Evolutionary conservation across 116 monocot genomes (phyloP).

Genomic region (Cymodocea nodosa): DNA sequence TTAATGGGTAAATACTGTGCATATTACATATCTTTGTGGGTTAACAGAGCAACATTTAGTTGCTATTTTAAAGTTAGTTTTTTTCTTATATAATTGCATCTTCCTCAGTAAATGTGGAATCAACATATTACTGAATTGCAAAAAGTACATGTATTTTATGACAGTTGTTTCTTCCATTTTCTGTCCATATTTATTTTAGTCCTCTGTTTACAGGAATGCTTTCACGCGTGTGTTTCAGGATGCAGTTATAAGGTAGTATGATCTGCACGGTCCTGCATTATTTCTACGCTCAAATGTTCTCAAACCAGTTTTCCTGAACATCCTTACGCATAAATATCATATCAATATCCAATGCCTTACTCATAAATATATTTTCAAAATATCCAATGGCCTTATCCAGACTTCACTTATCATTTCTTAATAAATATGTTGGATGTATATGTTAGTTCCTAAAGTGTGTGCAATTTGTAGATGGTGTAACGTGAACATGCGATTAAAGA

Average conservation of each 20-base stretch:
- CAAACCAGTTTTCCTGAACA: no score
- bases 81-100: background rate
- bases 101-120: background rate
- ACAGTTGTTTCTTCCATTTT: background rate
- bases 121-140: no score
- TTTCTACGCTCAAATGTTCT: background rate
- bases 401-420: no score
- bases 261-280: background rate
- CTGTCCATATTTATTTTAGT: background rate
- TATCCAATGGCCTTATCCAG: no score
- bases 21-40: no score
- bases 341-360: background rate
- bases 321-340: no score
- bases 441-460: no score
- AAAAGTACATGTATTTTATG: background rate
- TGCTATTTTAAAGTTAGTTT: background rate
- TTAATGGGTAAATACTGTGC: no score
- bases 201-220: slow-evolving; percentile 54
- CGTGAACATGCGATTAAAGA: no score
- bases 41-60: background rate
- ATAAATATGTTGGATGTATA: no score
- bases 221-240: slow-evolving; percentile 75
- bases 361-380: no score
- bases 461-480: no score
- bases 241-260: slow-evolving; percentile 72